Evolutionary conservation across 441 rosid species (phyloP), one percentile per base, ranked within the genome.

Genomic region (Adansonia gregorii): DNA sequence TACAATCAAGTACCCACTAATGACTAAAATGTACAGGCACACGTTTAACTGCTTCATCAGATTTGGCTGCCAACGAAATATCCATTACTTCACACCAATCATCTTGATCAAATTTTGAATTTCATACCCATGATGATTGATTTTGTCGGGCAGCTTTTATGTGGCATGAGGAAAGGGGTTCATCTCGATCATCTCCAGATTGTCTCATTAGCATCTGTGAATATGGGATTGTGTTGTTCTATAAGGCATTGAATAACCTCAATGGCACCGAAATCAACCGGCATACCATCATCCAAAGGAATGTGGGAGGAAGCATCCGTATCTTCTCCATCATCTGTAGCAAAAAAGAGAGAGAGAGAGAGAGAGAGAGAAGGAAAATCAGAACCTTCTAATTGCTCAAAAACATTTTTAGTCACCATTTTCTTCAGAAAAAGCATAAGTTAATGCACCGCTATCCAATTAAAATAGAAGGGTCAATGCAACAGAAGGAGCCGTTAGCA

Each of bases 181-280:
- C 4, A 31, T 65, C 41, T 12, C 0, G 31, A 20, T 88, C 82
- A 91, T 78, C 90, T 87, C 96, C 96, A 90, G 27, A 85, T 80
- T 0, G 93, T 91, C 81, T 85, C 96, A 64, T 92, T 87, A 64
- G 97, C 96, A 78, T 95, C 99, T 0, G 90, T 91, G 84, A 95
- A 95, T 73, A 92, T 87, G 2, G 91, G 85, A 55, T 93, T 93
- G 85, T 95, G 98, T 63, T 92, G 97, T 81, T 93, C 98, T 73
- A 95, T 85, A 12, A 93, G 87, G 84, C 93, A 88, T 77, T 90
- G 92, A 59, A 93, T 86, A 80, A 90, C 92, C 81, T 93, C 97
- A 0, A 95, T 89, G 22, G 95, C 93, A 43, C 91, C 88, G 65
- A 89, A 90, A 83, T 95, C 99, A 54, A 88, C 81, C 8, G 86